Conservation (phyloP, 805 yeast species). For the Sporopachydermia quercuum region DNA sequence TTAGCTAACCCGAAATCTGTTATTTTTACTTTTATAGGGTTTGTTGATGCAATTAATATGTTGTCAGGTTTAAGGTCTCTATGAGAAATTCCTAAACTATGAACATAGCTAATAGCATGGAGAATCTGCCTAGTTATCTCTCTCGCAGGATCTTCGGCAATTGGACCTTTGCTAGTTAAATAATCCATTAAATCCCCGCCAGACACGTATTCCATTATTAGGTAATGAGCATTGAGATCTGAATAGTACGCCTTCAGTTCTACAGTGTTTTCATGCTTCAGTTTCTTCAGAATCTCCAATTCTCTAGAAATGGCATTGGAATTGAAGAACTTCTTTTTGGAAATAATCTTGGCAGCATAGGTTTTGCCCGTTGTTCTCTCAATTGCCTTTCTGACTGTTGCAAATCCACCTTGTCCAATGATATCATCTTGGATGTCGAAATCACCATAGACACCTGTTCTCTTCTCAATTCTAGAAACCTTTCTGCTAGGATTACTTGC, state of each 20-base stretch:
- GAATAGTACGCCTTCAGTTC: slow-evolving; percentile 72
- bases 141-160: slow-evolving; percentile 81
- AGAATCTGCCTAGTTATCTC: slow-evolving; percentile 77
- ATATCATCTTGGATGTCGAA: slow-evolving; percentile 73
- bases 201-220: slow-evolving; percentile 90
- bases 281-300: slow-evolving; percentile 57
- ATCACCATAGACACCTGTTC: slow-evolving; percentile 54
- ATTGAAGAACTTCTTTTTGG: slow-evolving; percentile 61
- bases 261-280: slow-evolving; percentile 80
- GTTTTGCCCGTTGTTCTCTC: slow-evolving; percentile 75
- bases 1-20: slow-evolving; percentile 96
- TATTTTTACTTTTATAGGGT: slow-evolving; percentile 82
- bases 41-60: slow-evolving; percentile 76
- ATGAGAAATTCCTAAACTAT: slow-evolving; percentile 83
- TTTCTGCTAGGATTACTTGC: too few relatives aligned
- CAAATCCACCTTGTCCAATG: slow-evolving; percentile 97
- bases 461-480: too few relatives aligned
- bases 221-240: slow-evolving; percentile 63
- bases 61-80: slow-evolving; percentile 95
- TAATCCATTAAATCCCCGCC: slow-evolving; percentile 98
- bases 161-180: slow-evolving; percentile 74
- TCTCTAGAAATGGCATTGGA: slow-evolving; percentile 77
- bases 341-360: slow-evolving; percentile 83
- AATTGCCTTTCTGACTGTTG: slow-evolving; percentile 83
- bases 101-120: slow-evolving; percentile 77